Percentiles rank a stretch among this genome's conserved stretches.
These are phyloP conservation scores for Cryptosporidium canis DNA, from an alignment of 169 alveolate genomes.

Conservation along the genomic window DNA sequence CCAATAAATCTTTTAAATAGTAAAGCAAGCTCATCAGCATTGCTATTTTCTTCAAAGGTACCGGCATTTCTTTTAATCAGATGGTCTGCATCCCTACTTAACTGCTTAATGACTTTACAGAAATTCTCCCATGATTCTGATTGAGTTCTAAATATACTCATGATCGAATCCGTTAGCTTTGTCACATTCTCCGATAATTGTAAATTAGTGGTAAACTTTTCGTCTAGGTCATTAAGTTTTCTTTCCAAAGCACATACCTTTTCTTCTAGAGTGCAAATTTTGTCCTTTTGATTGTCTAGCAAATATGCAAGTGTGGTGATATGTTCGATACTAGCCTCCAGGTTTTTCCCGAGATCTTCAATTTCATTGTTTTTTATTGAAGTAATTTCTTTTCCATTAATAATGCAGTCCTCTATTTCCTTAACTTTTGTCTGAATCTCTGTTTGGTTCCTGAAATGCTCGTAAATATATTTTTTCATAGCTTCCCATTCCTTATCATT, in stretches of 20 bases:
- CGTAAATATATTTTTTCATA: slow-evolving; percentile 34
- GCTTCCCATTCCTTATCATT: slow-evolving; percentile 27
- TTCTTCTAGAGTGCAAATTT: background rate
- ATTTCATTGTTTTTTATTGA: background rate
- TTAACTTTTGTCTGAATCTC: slow-evolving; percentile 14
- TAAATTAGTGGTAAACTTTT: background rate
- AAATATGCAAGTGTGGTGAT: slow-evolving; percentile 39
- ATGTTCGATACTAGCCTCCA: slow-evolving; percentile 44
- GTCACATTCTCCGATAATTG: slow-evolving; percentile 29
- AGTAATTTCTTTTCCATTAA: background rate
- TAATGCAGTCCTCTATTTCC: slow-evolving; percentile 30
- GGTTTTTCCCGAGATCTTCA: background rate
- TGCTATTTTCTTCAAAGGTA: slow-evolving; percentile 27
- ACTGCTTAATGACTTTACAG: background rate
- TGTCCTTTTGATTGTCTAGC: slow-evolving; percentile 14
- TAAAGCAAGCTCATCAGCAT: slow-evolving; percentile 29
- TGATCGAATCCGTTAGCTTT: slow-evolving; percentile 12
- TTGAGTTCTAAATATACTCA: slow-evolving; percentile 5
- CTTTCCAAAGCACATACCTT: background rate
- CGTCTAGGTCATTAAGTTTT: background rate
- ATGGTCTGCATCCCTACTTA: slow-evolving; percentile 37
- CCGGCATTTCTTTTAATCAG: slow-evolving; percentile 4
- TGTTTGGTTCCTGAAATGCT: slow-evolving; percentile 36
- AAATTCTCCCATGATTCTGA: slow-evolving; percentile 40
- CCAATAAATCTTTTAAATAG: slow-evolving; percentile 6